Evolutionary conservation across 768 basidiomycete genomes (phyloP).

Genomic region (Cantharellus anzutake): DNA sequence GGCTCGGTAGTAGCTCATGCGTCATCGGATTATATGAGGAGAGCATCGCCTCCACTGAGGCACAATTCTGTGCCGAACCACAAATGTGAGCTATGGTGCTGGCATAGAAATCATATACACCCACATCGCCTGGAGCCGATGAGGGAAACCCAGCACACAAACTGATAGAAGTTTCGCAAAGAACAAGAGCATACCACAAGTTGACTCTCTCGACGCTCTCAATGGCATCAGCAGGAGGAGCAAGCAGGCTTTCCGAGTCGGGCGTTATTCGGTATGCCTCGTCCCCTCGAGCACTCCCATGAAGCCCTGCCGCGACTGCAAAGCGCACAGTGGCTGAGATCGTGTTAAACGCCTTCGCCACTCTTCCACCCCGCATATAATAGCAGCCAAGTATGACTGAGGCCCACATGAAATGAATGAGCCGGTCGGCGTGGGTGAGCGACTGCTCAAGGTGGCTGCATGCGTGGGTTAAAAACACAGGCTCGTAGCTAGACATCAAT

Average conservation of each 20-base stretch:
- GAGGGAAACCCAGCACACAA: not conserved
- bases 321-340: not conserved
- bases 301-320: not conserved
- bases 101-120: not conserved
- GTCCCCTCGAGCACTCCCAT: not conserved
- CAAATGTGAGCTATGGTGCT: too few species aligned
- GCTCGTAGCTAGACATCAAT: slow-evolving; percentile 1
- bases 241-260: not conserved
- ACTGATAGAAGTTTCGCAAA: not conserved
- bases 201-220: not conserved
- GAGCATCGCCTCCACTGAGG: too few species aligned
- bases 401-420: slow-evolving; percentile 5
- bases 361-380: slow-evolving; percentile 1
- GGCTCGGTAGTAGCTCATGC: too few species aligned
- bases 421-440: slow-evolving; percentile 4
- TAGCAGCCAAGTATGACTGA: slow-evolving; percentile 6
- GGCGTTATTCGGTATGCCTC: not conserved
- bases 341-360: slow-evolving; percentile 1
- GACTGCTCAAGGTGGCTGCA: slow-evolving; percentile 1
- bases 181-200: not conserved
- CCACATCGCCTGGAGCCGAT: not conserved
- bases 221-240: not conserved
- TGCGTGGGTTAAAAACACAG: not conserved
- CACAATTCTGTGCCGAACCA: too few species aligned
- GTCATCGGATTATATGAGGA: too few species aligned